These are phyloP conservation scores for Candida insectorum DNA, from an alignment of 805 yeast genomes.

Conservation along the genomic window DNA sequence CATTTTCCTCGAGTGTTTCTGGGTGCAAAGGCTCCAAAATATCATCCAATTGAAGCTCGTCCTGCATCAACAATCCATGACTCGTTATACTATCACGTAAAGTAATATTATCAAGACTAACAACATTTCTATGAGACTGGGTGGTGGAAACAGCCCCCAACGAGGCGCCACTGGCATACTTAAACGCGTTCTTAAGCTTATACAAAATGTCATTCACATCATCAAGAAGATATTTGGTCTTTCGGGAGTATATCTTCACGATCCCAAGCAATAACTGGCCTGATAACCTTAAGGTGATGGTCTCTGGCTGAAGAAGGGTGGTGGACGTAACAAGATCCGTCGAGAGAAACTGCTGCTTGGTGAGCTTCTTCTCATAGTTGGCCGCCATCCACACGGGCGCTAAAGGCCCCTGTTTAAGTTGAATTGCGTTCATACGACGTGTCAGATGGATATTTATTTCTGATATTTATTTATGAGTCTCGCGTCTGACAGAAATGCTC, in stretches of 20 bases:
- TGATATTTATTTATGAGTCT: no score
- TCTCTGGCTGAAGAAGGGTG: conserved; percentile 48
- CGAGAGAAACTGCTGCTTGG: conserved; percentile 67
- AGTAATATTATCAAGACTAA: conserved; percentile 57
- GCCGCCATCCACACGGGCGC: conserved; percentile 94
- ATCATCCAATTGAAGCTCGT: conserved; percentile 44
- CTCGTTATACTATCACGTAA: conserved; percentile 78
- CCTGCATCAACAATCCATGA: conserved; percentile 67
- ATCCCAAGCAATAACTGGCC: conserved; percentile 87
- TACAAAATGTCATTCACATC: conserved; percentile 77
- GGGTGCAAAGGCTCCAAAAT: conserved; percentile 5
- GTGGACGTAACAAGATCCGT: conserved; percentile 64
- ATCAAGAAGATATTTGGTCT: conserved; percentile 77
- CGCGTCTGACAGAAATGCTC: no score
- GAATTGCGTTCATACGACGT: conserved; percentile 36
- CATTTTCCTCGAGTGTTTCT: not conserved
- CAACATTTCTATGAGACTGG: conserved; percentile 51
- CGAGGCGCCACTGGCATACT: conserved; percentile 32
- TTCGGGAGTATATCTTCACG: conserved; percentile 79
- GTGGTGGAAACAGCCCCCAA: conserved; percentile 38
- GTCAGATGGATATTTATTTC: no score
- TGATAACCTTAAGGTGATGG: conserved; percentile 74
- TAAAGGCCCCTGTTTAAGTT: conserved; percentile 58
- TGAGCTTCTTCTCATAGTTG: conserved; percentile 72
- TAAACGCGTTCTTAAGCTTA: conserved; percentile 67